A percentile compares a stretch with the other conserved stretches of the same genome.
Evolutionary conservation across 805 yeast genomes (phyloP).

Genomic region (Cyberlindnera petersonii): DNA sequence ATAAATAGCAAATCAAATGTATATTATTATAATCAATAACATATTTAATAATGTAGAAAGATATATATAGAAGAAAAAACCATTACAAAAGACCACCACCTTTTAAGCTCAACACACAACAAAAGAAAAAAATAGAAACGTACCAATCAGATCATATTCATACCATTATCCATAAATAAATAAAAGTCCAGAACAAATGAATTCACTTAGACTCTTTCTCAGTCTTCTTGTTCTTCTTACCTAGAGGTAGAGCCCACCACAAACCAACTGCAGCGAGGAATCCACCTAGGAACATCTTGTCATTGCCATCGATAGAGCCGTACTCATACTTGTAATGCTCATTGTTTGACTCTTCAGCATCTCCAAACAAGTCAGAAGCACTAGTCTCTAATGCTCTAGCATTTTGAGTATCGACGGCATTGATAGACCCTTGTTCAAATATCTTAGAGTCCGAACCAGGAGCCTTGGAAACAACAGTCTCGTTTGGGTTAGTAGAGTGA

Average conservation of each 20-base stretch:
- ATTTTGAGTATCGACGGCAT: constrained; percentile 15
- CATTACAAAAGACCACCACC: no score
- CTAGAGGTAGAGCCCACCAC: constrained; percentile 29
- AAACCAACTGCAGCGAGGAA: constrained; percentile 26
- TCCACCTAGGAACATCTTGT: constrained; percentile 26
- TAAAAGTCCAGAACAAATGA: neutral
- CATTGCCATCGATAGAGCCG: constrained; percentile 21
- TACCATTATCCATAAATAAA: neutral
- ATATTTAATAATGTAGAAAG: no score
- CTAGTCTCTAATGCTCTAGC: constrained; percentile 13
- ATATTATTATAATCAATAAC: no score
- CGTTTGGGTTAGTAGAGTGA: constrained; percentile 11
- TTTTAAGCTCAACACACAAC: neutral
- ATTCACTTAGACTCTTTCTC: constrained; percentile 1
- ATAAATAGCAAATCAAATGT: no score
- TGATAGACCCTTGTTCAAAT: constrained; percentile 21
- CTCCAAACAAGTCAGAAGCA: constrained; percentile 9
- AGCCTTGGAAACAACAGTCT: constrained; percentile 24
- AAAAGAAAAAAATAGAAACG: neutral
- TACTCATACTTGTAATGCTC: constrained; percentile 22
- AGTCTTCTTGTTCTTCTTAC: constrained; percentile 10
- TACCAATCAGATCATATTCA: no score
- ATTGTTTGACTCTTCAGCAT: constrained; percentile 14
- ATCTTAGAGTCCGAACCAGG: constrained; percentile 25
- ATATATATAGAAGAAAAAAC: no score